phyloP scores from a whole-genome alignment of 2,329 filamentous ascomycete species.

The Leptographium flavum region DNA sequence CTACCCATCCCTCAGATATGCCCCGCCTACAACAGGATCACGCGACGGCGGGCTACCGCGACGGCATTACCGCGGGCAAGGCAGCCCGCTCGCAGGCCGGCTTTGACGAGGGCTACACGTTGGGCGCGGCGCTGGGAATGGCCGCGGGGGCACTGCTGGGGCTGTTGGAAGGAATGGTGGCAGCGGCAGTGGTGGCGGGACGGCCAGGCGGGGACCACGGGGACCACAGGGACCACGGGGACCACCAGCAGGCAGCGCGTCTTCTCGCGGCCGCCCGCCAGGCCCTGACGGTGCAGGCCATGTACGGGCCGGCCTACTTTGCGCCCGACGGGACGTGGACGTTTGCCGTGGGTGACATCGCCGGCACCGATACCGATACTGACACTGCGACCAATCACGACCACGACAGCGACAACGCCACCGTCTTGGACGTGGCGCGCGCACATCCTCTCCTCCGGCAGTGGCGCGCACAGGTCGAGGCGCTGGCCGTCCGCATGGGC shows the following conservation, averaged over 20 bases:
- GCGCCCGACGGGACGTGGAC: slow-evolving; percentile 57
- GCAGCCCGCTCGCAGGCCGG: slow-evolving; percentile 64
- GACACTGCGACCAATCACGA: no score
- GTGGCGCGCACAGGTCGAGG: slow-evolving; percentile 37
- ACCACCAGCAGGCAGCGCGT: neutral
- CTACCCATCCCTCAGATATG: slow-evolving; percentile 45
- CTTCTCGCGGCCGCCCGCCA: slow-evolving; percentile 34
- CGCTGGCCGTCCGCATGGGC: slow-evolving; percentile 20
- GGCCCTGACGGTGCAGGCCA: slow-evolving; percentile 44
- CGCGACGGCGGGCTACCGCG: slow-evolving; percentile 76
- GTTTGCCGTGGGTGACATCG: slow-evolving; percentile 30
- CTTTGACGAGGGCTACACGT: slow-evolving; percentile 79
- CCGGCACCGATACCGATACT: no score
- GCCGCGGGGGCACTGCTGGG: slow-evolving; percentile 64
- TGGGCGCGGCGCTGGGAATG: slow-evolving; percentile 70
- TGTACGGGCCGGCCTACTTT: slow-evolving; percentile 57
- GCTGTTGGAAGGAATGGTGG: slow-evolving; percentile 53
- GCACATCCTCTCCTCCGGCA: slow-evolving; percentile 52
- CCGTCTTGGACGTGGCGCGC: slow-evolving; percentile 48
- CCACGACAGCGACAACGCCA: slow-evolving; percentile 23
- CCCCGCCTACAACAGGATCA: slow-evolving; percentile 62
- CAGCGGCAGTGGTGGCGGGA: neutral
- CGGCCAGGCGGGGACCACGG: neutral
- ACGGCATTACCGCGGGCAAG: slow-evolving; percentile 70
- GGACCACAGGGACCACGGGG: neutral